A percentile compares a stretch with the other conserved stretches of the same genome.
phyloP scores from a whole-genome alignment of 345 rosid genomes.

The Raphanus raphanistrum region DNA sequence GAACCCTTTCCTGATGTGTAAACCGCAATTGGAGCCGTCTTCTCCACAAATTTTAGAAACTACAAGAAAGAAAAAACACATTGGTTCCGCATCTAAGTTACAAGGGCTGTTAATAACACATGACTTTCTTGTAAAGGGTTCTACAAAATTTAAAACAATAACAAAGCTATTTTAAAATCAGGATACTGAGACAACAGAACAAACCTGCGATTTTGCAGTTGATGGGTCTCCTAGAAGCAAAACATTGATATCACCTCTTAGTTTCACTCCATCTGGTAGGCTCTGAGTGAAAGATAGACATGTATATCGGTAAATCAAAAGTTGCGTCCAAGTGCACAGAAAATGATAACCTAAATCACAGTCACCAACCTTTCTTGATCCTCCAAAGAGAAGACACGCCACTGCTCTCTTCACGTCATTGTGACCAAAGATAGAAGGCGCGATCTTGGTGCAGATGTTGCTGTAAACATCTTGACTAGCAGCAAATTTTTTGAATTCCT shows the following conservation, averaged over 20 bases:
- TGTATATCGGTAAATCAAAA: constrained; percentile 4
- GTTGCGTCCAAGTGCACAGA: neutral
- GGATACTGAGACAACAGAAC: constrained; percentile 5
- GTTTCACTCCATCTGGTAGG: constrained; percentile 90
- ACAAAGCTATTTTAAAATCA: neutral
- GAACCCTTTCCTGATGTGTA: constrained; percentile 98
- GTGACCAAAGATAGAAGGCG: constrained; percentile 94
- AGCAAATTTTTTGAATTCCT: constrained; percentile 87
- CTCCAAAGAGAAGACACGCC: constrained; percentile 95
- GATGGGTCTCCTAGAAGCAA: constrained; percentile 96
- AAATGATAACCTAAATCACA: neutral
- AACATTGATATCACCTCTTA: constrained; percentile 95
- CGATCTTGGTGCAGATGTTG: constrained; percentile 73
- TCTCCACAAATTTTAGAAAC: constrained; percentile 97
- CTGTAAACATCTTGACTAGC: constrained; percentile 58
- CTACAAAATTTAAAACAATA: neutral
- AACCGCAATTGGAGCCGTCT: constrained; percentile 96
- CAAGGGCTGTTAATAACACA: neutral
- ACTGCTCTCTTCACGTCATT: constrained; percentile 87
- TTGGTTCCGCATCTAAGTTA: constrained; percentile 15
- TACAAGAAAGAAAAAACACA: constrained; percentile 19
- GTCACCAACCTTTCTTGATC: constrained; percentile 75
- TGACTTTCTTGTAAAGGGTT: neutral
- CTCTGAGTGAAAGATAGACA: constrained; percentile 41
- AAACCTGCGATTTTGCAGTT: constrained; percentile 95